Conservation (phyloP, 768 basidiomycete species). For the Chiua virens region DNA sequence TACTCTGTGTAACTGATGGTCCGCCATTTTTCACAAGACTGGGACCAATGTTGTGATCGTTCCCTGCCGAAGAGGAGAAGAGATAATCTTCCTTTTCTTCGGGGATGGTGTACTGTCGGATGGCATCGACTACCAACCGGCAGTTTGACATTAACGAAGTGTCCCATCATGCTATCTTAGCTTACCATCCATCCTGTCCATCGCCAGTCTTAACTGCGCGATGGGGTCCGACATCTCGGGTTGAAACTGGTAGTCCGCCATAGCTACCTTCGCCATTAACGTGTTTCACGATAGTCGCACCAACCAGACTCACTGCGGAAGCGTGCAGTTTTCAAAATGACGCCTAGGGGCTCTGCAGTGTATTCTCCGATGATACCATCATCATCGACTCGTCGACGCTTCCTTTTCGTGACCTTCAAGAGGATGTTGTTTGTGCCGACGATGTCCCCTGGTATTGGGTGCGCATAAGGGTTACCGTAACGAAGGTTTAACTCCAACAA, state of each 20-base stretch:
- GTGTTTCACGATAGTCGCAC: background rate
- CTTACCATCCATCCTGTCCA: slow-evolving; percentile 84
- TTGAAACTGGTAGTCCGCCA: slow-evolving; percentile 92
- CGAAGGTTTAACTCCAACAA: slow-evolving; percentile 77
- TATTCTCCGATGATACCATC: slow-evolving; percentile 59
- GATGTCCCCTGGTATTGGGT: slow-evolving; percentile 82
- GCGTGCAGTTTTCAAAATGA: slow-evolving; percentile 78
- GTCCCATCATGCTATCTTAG: background rate
- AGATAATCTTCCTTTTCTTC: slow-evolving; percentile 66
- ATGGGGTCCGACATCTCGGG: slow-evolving; percentile 73
- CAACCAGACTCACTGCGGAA: slow-evolving; percentile 75
- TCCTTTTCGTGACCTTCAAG: slow-evolving; percentile 78
- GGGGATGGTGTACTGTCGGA: slow-evolving; percentile 69
- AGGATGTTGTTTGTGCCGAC: slow-evolving; percentile 79
- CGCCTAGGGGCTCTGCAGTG: slow-evolving; percentile 68
- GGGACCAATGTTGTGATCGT: slow-evolving; percentile 55
- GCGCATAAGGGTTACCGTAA: slow-evolving; percentile 73
- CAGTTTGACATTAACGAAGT: background rate
- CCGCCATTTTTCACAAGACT: slow-evolving; percentile 27
- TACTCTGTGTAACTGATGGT: slow-evolving; percentile 41
- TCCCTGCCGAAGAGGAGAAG: slow-evolving; percentile 27
- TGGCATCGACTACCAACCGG: slow-evolving; percentile 58
- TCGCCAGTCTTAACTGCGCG: slow-evolving; percentile 63
- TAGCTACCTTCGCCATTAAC: slow-evolving; percentile 50
- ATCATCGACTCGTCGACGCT: slow-evolving; percentile 42